Evolutionary conservation across 169 alveolate species (phyloP), one percentile per base, ranked within the genome.

Genomic region (Cryptosporidium andersoni): DNA sequence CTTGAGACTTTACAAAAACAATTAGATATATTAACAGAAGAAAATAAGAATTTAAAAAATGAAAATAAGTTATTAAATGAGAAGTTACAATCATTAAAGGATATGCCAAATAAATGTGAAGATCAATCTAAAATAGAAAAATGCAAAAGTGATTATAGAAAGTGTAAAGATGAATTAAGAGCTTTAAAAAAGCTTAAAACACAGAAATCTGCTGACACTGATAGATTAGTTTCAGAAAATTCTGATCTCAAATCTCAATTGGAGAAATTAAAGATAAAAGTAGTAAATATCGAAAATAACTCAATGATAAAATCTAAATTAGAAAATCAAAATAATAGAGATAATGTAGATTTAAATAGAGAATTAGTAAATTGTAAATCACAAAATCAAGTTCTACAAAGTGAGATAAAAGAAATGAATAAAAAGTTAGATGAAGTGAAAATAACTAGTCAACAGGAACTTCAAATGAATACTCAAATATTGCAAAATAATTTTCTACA

Each of bases 11-110:
- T 37, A 4, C 16, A 47, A 39, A 51, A 45, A 3, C 74, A 74
- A 48, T 25, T 74, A 1, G 65, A 74, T 45, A 14, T 34, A 16
- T 42, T 74, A 7, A 74, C 34, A 16, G 67, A 52, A 43, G n/a
- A 11, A n/a, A 36, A 48, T 49, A 60, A 56, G 11, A 53, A 42
- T 11, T 11, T 56, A 2, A 74, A 25, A 37, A 48, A 8, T 7
- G 85, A 74, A 58, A 42, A 58, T 16, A 42, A 56, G 34, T 6
- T 3, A 34, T 39, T 43, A 25, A 40, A 8, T 48, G 65, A 56
- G 56, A 45, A 58, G 49, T 45, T 74, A 34, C 55, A 60, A 42
- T 14, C 4, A 14, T 60, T n/a, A 60, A 47, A 60, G 39, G 39
- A 12, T 60, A 4, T 25, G 25, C 25, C 25, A 25, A 14, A 3